Evolutionary conservation across 176 grass and related monocot species (phyloP).

Genomic region (Poa annua): DNA sequence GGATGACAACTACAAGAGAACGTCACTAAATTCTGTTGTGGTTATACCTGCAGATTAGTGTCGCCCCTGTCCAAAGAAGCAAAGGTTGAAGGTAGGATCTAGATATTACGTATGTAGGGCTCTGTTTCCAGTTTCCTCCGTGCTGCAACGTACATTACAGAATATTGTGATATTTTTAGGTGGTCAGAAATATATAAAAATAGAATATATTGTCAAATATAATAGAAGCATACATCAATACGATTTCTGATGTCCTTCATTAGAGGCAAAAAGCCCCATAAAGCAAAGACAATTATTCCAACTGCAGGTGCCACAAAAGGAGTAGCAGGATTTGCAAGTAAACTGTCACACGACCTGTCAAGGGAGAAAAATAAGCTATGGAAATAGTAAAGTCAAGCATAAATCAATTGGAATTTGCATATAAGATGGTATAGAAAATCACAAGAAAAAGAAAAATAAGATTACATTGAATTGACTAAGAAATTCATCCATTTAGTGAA

Average conservation of each 20-base stretch:
- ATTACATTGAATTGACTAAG: not conserved
- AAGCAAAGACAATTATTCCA: conserved; percentile 83
- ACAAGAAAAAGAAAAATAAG: conserved; percentile 6
- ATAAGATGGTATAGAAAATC: conserved; percentile 1
- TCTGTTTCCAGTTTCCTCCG: conserved; percentile 92
- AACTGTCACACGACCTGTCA: conserved; percentile 70
- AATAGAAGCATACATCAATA: conserved; percentile 70
- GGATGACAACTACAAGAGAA: conserved; percentile 12
- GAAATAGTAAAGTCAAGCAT: conserved; percentile 28
- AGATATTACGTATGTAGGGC: conserved; percentile 82
- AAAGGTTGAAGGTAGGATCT: conserved; percentile 88
- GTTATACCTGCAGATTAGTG: conserved; percentile 82
- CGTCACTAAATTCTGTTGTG: conserved; percentile 3
- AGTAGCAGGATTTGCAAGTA: conserved; percentile 63
- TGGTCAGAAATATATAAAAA: not conserved
- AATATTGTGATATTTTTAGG: conserved; percentile 39
- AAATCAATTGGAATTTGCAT: conserved; percentile 25
- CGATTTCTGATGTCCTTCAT: conserved; percentile 71
- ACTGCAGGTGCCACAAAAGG: conserved; percentile 79
- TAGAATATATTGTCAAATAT: conserved; percentile 1
- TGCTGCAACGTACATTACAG: conserved; percentile 59
- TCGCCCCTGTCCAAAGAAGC: conserved; percentile 89
- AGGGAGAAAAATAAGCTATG: conserved; percentile 20
- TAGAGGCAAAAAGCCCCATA: conserved; percentile 82
- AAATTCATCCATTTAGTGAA: conserved; percentile 2